Percentiles rank a stretch among this genome's conserved stretches.
Evolutionary conservation across 2,329 filamentous ascomycete species (phyloP).

Genomic region (Phyllosticta citrichinensis): DNA sequence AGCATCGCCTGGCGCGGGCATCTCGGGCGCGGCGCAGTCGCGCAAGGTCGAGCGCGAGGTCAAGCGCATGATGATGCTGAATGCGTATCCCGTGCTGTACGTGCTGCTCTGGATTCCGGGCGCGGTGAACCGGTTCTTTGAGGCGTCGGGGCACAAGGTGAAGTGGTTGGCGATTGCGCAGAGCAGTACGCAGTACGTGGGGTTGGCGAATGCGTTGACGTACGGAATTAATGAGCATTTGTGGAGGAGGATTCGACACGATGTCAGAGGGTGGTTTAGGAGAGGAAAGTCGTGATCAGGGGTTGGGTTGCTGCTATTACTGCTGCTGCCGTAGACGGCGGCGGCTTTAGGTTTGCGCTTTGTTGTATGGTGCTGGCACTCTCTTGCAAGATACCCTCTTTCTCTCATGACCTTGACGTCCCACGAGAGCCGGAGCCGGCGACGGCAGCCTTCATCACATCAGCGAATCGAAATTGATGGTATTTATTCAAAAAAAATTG

Average conservation of each 20-base stretch:
- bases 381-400: too few species aligned
- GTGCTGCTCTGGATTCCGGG: constrained; percentile 25
- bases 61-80: constrained; percentile 21
- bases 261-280: neutral
- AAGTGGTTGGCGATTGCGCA: constrained; percentile 13
- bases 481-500: too few species aligned
- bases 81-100: constrained; percentile 25
- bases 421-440: too few species aligned
- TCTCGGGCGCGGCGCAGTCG: constrained; percentile 8
- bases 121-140: constrained; percentile 18
- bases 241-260: neutral
- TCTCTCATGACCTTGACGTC: too few species aligned
- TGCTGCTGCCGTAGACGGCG: too few species aligned
- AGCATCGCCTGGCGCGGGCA: neutral
- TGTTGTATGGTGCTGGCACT: too few species aligned
- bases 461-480: too few species aligned
- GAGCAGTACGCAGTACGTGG: constrained; percentile 17
- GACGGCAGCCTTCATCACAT: too few species aligned
- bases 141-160: constrained; percentile 13
- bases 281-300: neutral
- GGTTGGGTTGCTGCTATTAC: too few species aligned
- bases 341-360: too few species aligned
- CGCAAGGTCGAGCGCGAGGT: constrained; percentile 14
- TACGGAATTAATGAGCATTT: constrained; percentile 17
- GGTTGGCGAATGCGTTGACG: constrained; percentile 16